phyloP scores from a whole-genome alignment of 2,329 filamentous ascomycete genomes.

The Botrytis aclada region DNA sequence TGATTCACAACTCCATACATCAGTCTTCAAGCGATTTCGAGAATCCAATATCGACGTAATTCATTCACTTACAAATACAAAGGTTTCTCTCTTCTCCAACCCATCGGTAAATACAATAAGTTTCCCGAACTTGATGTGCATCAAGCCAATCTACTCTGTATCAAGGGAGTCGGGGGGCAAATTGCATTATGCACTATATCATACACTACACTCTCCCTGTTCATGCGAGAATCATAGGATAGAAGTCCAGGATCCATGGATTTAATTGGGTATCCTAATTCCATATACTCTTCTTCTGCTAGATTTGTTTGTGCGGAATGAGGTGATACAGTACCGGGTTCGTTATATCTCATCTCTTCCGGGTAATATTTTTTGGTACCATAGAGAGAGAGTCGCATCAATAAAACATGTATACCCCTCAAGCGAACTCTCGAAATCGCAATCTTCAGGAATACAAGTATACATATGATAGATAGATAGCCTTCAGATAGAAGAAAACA shows the following conservation, averaged over 20 bases:
- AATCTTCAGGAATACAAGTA: too few relatives aligned
- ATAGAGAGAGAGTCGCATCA: not conserved
- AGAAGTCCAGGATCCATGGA: not conserved
- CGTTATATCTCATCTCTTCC: not conserved
- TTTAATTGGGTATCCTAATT: too few relatives aligned
- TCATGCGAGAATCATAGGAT: not conserved
- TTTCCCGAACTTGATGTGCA: not conserved
- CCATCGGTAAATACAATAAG: not conserved
- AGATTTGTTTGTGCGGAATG: not conserved
- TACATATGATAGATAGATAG: too few relatives aligned
- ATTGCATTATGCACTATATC: not conserved
- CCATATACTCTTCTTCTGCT: not conserved
- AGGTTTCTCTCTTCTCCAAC: not conserved
- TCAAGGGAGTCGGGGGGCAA: not conserved
- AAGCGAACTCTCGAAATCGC: too few relatives aligned
- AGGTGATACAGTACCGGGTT: not conserved
- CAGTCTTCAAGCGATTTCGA: too few relatives aligned
- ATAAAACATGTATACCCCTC: too few relatives aligned
- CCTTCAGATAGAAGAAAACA: not conserved
- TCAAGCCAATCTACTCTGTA: not conserved
- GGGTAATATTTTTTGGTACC: too few relatives aligned
- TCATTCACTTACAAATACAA: not conserved
- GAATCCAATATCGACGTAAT: not conserved
- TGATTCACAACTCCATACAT: not conserved
- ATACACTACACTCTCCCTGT: not conserved